These are phyloP conservation scores for Amanita exitialis DNA, from an alignment of 768 basidiomycete genomes.

Conservation along the genomic window DNA sequence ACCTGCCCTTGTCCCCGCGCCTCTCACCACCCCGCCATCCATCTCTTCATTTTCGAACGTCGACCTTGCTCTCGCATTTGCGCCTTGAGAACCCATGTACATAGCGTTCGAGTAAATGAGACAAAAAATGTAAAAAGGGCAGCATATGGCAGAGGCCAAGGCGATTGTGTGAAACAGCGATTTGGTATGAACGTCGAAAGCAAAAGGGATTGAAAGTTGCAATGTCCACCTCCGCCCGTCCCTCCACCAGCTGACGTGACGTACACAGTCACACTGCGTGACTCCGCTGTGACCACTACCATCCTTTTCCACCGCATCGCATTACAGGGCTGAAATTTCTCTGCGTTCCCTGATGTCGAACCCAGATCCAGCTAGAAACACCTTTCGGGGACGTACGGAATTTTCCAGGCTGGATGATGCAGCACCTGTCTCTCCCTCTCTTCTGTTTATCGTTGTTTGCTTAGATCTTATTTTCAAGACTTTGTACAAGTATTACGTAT, in stretches of 20 bases:
- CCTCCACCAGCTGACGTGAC: not conserved
- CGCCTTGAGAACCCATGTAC: not conserved
- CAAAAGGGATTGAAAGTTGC: not conserved
- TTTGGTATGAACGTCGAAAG: slow-evolving; percentile 5
- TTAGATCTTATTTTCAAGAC: no score
- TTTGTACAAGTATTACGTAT: no score
- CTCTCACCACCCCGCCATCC: not conserved
- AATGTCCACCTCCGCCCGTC: not conserved
- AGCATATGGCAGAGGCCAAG: not conserved
- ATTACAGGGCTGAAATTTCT: no score
- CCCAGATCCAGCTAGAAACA: no score
- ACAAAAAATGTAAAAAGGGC: not conserved
- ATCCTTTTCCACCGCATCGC: no score
- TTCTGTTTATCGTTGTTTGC: no score
- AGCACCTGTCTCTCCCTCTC: no score
- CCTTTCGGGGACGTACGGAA: no score
- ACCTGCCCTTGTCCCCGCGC: slow-evolving; percentile 1
- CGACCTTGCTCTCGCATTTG: not conserved
- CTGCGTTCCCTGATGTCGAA: no score
- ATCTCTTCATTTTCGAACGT: not conserved
- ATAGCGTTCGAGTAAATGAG: not conserved
- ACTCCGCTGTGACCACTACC: not conserved
- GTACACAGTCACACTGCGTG: not conserved
- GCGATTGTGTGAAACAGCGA: not conserved
- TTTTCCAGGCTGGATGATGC: no score